A percentile compares a stretch with the other conserved stretches of the same genome.
phyloP scores from a whole-genome alignment of 1,139 yeast species.

The Torulaspora globosa region DNA sequence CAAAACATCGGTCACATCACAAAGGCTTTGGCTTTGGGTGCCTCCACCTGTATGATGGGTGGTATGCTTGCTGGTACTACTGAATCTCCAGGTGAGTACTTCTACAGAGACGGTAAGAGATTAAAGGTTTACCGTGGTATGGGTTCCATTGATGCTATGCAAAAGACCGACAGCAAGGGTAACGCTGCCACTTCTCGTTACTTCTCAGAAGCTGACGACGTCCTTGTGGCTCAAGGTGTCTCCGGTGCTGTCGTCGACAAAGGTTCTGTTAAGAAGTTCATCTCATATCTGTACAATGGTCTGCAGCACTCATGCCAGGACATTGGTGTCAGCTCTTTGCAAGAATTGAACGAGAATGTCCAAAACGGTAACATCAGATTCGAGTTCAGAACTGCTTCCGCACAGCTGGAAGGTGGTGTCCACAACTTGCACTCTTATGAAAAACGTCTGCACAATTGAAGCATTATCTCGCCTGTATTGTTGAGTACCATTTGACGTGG shows the following conservation, averaged over 20 bases:
- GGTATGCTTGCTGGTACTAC: conserved; percentile 98
- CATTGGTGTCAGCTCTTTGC: conserved; percentile 75
- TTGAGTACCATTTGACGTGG: neutral
- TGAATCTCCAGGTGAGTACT: conserved; percentile 98
- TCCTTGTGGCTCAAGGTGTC: conserved; percentile 98
- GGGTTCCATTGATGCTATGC: conserved; percentile 99
- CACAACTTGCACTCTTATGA: conserved; percentile 95
- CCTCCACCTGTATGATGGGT: conserved; percentile 99
- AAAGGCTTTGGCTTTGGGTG: conserved; percentile 95
- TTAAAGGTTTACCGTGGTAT: conserved; percentile 97
- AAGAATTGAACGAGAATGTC: conserved; percentile 61
- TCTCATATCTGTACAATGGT: conserved; percentile 92
- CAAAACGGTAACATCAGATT: conserved; percentile 74
- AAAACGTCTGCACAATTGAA: conserved; percentile 87
- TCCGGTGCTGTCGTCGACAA: conserved; percentile 95
- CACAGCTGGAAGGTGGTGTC: conserved; percentile 98
- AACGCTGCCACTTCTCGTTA: conserved; percentile 98
- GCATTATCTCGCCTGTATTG: neutral
- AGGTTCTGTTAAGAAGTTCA: conserved; percentile 89
- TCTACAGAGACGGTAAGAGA: conserved; percentile 96
- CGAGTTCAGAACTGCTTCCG: conserved; percentile 97
- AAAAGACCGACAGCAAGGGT: conserved; percentile 80
- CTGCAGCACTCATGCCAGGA: conserved; percentile 98
- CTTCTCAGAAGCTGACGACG: conserved; percentile 92
- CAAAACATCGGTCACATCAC: conserved; percentile 98